A percentile compares a stretch with the other conserved stretches of the same genome.
These are phyloP conservation scores for Penicillium sp. DNA, from an alignment of 2,329 filamentous ascomycete genomes.

Conservation along the genomic window DNA sequence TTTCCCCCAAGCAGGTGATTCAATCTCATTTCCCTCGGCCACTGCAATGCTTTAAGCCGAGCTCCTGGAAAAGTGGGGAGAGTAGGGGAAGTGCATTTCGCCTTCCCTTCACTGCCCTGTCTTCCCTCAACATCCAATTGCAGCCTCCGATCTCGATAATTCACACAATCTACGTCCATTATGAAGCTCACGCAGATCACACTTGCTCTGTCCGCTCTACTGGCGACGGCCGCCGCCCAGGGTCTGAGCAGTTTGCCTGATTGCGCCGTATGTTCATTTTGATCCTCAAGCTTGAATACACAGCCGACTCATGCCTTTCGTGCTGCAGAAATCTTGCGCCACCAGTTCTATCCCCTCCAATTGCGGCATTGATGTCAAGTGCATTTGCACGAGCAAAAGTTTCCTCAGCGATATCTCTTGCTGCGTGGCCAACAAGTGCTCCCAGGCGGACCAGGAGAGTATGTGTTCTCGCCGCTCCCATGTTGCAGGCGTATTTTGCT, in stretches of 20 bases:
- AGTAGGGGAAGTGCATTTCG: background rate
- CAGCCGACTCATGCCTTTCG: background rate
- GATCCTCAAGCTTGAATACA: background rate
- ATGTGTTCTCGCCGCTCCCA: slow-evolving; percentile 10
- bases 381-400: slow-evolving; percentile 48
- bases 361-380: slow-evolving; percentile 46
- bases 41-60: no score
- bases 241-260: slow-evolving; percentile 45
- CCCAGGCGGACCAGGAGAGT: slow-evolving; percentile 42
- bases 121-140: background rate
- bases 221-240: slow-evolving; percentile 50
- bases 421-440: slow-evolving; percentile 50
- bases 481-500: background rate
- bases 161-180: slow-evolving; percentile 14
- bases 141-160: background rate
- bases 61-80: no score
- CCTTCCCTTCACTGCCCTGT: background rate
- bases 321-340: slow-evolving; percentile 39
- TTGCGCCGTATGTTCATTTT: slow-evolving; percentile 53
- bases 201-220: slow-evolving; percentile 54
- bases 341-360: slow-evolving; percentile 41
- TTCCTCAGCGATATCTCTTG: slow-evolving; percentile 52
- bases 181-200: slow-evolving; percentile 54
- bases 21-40: no score
- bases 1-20: no score